Evolutionary conservation across 768 basidiomycete species (phyloP).

Genomic region (Rhodotorula kratochvilovae): DNA sequence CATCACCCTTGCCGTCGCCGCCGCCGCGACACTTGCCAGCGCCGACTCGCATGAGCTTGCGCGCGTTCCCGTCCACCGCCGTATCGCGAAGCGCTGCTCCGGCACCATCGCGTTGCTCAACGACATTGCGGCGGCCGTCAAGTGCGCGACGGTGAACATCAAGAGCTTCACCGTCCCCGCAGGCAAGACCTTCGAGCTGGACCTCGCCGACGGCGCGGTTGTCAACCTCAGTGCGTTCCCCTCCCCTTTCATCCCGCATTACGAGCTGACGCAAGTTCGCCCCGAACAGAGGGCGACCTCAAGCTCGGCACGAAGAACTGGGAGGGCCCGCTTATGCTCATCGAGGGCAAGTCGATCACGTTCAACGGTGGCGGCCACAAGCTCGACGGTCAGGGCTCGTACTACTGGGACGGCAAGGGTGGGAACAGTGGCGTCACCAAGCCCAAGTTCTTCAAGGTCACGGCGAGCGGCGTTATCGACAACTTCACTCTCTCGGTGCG

Average conservation of each 20-base stretch:
- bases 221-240: neutral
- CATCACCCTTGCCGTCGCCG: neutral
- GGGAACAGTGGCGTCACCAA: constrained; percentile 4
- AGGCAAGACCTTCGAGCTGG: constrained; percentile 1
- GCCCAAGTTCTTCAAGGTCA: constrained; percentile 13
- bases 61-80: neutral
- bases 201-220: neutral
- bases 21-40: neutral
- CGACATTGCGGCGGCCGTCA: neutral
- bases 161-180: constrained; percentile 5
- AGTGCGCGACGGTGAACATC: constrained; percentile 1
- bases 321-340: constrained; percentile 1
- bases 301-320: constrained; percentile 2
- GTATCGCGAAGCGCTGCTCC: neutral
- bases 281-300: neutral
- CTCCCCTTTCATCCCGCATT: too few relatives aligned
- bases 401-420: constrained; percentile 6
- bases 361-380: constrained; percentile 6
- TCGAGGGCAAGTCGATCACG: neutral
- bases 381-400: neutral
- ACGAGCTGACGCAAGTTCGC: neutral
- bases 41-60: neutral
- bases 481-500: constrained; percentile 2
- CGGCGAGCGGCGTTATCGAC: neutral
- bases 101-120: neutral